Conservation (phyloP, 371 early-diverging fungal species). For the Mortierella sp. region DNA sequence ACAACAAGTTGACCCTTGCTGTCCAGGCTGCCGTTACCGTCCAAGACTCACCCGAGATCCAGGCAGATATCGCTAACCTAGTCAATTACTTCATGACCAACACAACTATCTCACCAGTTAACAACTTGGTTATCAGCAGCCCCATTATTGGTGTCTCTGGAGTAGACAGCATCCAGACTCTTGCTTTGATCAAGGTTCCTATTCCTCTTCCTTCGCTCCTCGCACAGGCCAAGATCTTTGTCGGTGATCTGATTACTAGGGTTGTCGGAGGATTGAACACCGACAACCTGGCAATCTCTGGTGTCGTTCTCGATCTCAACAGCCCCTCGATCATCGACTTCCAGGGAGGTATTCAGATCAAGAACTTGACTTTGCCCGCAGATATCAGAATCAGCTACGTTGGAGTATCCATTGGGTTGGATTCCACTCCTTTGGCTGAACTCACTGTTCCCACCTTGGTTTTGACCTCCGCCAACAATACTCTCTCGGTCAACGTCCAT, state of each 20-base stretch:
- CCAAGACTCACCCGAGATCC: conserved; percentile 43
- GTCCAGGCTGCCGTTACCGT: conserved; percentile 39
- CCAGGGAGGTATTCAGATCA: conserved; percentile 44
- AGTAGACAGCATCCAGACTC: conserved; percentile 49
- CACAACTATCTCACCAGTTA: conserved; percentile 36
- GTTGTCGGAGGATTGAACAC: conserved; percentile 45
- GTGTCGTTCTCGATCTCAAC: conserved; percentile 47
- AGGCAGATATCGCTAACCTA: conserved; percentile 45
- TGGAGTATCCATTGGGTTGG: conserved; percentile 52
- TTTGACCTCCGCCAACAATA: conserved; percentile 37
- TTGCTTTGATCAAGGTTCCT: conserved; percentile 34
- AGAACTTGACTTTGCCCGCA: conserved; percentile 48
- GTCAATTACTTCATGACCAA: conserved; percentile 48
- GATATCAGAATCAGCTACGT: conserved; percentile 55
- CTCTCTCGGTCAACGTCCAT: conserved; percentile 35
- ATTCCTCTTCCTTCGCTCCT: conserved; percentile 28
- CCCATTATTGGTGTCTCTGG: conserved; percentile 48
- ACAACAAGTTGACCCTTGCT: conserved; percentile 46
- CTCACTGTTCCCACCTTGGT: conserved; percentile 35
- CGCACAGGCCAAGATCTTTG: conserved; percentile 26
- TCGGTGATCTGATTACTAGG: conserved; percentile 26
- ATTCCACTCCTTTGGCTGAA: conserved; percentile 41
- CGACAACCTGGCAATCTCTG: conserved; percentile 37
- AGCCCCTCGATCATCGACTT: conserved; percentile 45
- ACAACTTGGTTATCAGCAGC: conserved; percentile 40